phyloP scores from a whole-genome alignment of 2,329 filamentous ascomycete species.

The Chrysoporthe austroafricana region DNA sequence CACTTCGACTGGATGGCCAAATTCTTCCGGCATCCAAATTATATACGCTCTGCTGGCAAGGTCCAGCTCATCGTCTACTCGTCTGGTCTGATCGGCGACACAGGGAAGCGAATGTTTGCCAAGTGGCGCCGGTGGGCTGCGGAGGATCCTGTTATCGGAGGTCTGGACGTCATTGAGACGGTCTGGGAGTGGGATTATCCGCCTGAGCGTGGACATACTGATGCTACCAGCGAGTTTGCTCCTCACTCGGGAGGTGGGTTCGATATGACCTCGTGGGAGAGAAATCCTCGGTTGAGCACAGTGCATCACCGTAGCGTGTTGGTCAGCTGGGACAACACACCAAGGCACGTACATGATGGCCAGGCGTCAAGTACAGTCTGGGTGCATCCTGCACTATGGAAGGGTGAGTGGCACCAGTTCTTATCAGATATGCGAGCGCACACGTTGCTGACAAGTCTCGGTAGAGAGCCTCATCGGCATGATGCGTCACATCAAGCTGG shows the following conservation, averaged over 20 bases:
- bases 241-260: background rate
- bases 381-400: constrained; percentile 5
- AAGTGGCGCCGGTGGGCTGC: constrained; percentile 23
- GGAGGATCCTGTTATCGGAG: constrained; percentile 21
- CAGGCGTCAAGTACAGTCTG: background rate
- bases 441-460: background rate
- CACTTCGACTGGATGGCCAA: constrained; percentile 26
- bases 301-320: constrained; percentile 19
- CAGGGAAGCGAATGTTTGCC: constrained; percentile 35
- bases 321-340: constrained; percentile 26
- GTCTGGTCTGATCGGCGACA: constrained; percentile 29
- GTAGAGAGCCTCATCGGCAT: constrained; percentile 9
- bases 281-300: background rate
- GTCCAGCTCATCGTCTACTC: constrained; percentile 29
- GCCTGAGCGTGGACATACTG: background rate
- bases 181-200: constrained; percentile 8
- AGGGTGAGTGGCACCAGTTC: background rate
- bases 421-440: background rate
- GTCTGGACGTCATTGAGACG: constrained; percentile 26
- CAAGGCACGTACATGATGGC: constrained; percentile 18
- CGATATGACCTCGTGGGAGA: constrained; percentile 16
- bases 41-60: constrained; percentile 22
- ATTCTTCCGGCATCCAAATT: constrained; percentile 25
- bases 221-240: background rate
- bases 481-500: constrained; percentile 23